phyloP scores from a whole-genome alignment of 192 early-diverging fungal species.

The Rhizophagus sp. region DNA sequence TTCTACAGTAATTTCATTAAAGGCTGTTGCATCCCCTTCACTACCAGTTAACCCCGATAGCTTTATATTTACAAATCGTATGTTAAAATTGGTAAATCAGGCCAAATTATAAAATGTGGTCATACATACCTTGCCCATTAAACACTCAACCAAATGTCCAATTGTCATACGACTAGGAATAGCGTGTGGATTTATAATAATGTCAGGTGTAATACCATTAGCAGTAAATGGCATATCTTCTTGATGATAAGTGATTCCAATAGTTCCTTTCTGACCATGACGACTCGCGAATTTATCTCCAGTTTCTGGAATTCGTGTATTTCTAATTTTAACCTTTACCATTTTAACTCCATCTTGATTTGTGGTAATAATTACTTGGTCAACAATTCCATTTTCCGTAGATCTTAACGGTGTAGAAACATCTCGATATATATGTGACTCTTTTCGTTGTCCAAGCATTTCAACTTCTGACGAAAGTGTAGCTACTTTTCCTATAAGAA shows the following conservation, averaged over 20 bases:
- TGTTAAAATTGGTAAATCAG: background rate
- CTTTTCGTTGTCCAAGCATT: constrained; percentile 91
- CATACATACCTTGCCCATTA: constrained; percentile 72
- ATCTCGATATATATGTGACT: constrained; percentile 87
- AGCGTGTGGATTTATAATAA: constrained; percentile 99
- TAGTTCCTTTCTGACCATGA: constrained; percentile 99
- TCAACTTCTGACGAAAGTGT: constrained; percentile 80
- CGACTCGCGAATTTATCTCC: constrained; percentile 99
- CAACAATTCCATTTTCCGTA: constrained; percentile 94
- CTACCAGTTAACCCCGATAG: constrained; percentile 86
- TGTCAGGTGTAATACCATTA: constrained; percentile 92
- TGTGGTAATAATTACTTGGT: constrained; percentile 94
- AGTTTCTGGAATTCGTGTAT: constrained; percentile 98
- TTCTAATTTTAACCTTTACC: constrained; percentile 94
- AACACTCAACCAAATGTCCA: constrained; percentile 98
- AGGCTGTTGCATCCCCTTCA: constrained; percentile 98
- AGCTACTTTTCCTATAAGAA: constrained; percentile 98
- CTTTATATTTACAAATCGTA: background rate
- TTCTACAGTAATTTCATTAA: constrained; percentile 98
- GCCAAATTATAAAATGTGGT: background rate
- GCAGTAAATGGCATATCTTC: constrained; percentile 98
- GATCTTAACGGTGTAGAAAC: constrained; percentile 92
- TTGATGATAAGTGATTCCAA: constrained; percentile 94
- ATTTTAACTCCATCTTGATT: constrained; percentile 93
- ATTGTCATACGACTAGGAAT: constrained; percentile 99